phyloP scores from a whole-genome alignment of 306 rosid species.

The Boehmeria nivea region DNA sequence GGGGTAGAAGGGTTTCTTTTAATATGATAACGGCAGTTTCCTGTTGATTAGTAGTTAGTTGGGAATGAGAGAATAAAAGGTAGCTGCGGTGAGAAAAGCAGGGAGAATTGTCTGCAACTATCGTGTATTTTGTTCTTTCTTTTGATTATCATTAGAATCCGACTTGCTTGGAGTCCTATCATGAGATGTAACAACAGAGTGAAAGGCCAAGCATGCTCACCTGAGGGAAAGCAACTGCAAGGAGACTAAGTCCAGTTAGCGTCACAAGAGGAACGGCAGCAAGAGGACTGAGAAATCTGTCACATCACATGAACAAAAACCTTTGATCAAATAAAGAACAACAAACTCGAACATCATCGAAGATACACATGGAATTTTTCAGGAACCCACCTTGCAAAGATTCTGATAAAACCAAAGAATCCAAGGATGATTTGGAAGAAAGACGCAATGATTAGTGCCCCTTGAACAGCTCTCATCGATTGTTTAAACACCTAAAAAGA shows the following conservation, averaged over 20 bases:
- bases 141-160: no score
- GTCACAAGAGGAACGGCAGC: constrained; percentile 76
- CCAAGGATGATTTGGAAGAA: constrained; percentile 58
- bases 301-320: constrained; percentile 6
- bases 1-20: no score
- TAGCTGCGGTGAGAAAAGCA: no score
- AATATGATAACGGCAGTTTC: no score
- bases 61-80: no score
- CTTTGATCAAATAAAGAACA: constrained; percentile 19
- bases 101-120: no score
- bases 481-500: constrained; percentile 57
- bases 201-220: no score
- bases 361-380: not conserved
- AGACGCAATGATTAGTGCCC: constrained; percentile 71
- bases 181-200: no score
- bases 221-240: constrained; percentile 58
- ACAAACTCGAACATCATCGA: constrained; percentile 1
- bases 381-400: constrained; percentile 52
- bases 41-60: no score
- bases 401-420: constrained; percentile 75
- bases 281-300: constrained; percentile 79
- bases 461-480: constrained; percentile 66
- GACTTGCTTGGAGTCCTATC: no score
- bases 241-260: constrained; percentile 77
- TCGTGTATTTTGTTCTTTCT: no score